Evolutionary conservation across 2,329 filamentous ascomycete genomes (phyloP), one percentile per base, ranked within the genome.

Genomic region (Colletotrichum endophyticum): DNA sequence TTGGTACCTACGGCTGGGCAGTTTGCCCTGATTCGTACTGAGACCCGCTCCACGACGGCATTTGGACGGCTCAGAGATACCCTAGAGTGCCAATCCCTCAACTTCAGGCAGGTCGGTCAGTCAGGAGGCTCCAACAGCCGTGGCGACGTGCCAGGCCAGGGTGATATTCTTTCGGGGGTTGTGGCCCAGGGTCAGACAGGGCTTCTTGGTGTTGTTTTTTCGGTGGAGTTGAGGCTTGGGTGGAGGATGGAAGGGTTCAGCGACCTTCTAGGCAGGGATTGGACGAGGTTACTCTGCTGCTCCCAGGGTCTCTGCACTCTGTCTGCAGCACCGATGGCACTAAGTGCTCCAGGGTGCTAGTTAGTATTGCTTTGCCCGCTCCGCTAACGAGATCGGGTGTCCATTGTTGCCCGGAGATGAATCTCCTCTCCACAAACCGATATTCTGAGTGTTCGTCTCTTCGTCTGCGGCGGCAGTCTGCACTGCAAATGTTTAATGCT

Each of bases 371-470:
- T 63, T 27, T 57, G 28, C 56, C 12, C 59, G 27, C 56, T 63
- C 56, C 73, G 63, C 70, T 57, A 68, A 34, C 39, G 62, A 75
- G 73, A 72, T 75, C 73, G 70, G 44, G 70, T 69, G 64, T 66
- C 73, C 57, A 76, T 59, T 64, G 59, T 73, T 61, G 70, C 64
- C 73, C 73, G 64, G 73, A 76, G 70, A 76, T 73, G 73, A 76
- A 69, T 67, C 69, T 61, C 70, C 73, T 53, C 73, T 69, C 70
- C 73, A 49, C 73, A 73, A 69, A 75, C 28, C 27, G 62, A 53
- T 39, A 66, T 25, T 32, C 19, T 13, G n/a, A 53, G 44, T 53
- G 44, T 53, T 53, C 44, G n/a, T 53, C 44, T 53, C 44, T 49
- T 49, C 44, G 49, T 25, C 27, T 30, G 30, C 49, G 66, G 39